Evolutionary conservation across 1,284 basidiomycete genomes (phyloP), one percentile per base, ranked within the genome.

Genomic region (Ganoderma boninense): DNA sequence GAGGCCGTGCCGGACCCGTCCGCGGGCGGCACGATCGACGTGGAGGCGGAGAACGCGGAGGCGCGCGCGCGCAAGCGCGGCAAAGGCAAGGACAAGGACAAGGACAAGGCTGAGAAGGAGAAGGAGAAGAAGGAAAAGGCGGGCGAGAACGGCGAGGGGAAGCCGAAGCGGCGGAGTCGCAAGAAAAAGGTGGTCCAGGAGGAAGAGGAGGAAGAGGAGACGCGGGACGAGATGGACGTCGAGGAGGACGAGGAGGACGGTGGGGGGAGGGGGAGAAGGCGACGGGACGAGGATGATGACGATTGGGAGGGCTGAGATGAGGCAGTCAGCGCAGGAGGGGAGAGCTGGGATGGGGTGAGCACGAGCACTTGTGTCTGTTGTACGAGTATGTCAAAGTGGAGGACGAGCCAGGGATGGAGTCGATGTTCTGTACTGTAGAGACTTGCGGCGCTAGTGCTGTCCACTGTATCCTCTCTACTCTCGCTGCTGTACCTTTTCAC

Each of bases 1-100:
- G 92, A 94, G 77, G 85, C 87, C 59, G 92, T 98, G 1, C 93
- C 96, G 0, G 97, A 99, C 81, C 96, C 97, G 0, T 93, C 93
- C 7, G 91, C 92, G 59, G 93, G 92, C 10, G 92, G 93, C 2
- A 92, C 91, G 0, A 88, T 94, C 68, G 88, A 92, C 75, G 83
- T 93, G 65, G 90, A 92, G 72, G 87, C 86, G 18, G 89, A 92
- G 76, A 73, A 71, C 64, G 83, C 82, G 13, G 91, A 89, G 71
- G 82, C 80, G 54, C 82, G 82, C 62, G 87, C 84, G 76, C 89
- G 89, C 81, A 90, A 88, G 79, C 82, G 87, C 63, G 86, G 88
- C 20, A 86, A 86, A 52, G 87, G 85, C 80, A 86, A 86, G 46
- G 87, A 84, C 80, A 86, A 84, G 75, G 87, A 84, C 80, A 86